Conservation (phyloP, 2,329 filamentous ascomycete species). For the Mollisiaceae sp. region DNA sequence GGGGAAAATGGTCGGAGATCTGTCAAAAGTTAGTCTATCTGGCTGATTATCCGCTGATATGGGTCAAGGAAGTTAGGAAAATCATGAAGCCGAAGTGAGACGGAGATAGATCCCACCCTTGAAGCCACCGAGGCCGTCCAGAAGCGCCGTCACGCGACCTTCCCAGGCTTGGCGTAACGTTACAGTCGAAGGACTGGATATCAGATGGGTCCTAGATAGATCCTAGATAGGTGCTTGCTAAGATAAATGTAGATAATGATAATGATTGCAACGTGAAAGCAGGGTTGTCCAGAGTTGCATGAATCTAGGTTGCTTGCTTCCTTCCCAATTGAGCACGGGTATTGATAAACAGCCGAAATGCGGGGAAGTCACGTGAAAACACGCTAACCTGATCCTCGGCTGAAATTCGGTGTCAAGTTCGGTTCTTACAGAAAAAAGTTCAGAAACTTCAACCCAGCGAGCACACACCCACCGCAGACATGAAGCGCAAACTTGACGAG, state of each 20-base stretch:
- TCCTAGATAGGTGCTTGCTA: too few species aligned
- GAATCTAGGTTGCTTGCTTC: not conserved
- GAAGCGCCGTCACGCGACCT: not conserved
- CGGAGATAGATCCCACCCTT: not conserved
- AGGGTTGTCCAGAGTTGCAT: not conserved
- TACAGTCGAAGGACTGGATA: not conserved
- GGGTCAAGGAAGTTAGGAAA: not conserved
- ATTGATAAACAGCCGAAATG: not conserved
- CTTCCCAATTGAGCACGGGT: not conserved
- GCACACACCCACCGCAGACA: conserved; percentile 35
- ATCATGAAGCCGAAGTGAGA: not conserved
- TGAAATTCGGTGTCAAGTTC: not conserved
- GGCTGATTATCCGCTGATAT: not conserved
- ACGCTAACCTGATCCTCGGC: not conserved
- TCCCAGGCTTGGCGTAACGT: conserved; percentile 3
- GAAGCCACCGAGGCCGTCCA: not conserved
- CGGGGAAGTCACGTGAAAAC: not conserved
- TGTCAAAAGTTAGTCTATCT: too few species aligned
- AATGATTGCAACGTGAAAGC: conserved; percentile 9
- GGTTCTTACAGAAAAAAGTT: conserved; percentile 1
- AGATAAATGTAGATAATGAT: not conserved
- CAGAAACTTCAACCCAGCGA: not conserved
- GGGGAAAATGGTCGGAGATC: conserved; percentile 7
- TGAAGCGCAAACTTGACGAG: conserved; percentile 68
- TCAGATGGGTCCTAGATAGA: not conserved